phyloP scores from a whole-genome alignment of 441 rosid species.

The Omphalea diandra region DNA sequence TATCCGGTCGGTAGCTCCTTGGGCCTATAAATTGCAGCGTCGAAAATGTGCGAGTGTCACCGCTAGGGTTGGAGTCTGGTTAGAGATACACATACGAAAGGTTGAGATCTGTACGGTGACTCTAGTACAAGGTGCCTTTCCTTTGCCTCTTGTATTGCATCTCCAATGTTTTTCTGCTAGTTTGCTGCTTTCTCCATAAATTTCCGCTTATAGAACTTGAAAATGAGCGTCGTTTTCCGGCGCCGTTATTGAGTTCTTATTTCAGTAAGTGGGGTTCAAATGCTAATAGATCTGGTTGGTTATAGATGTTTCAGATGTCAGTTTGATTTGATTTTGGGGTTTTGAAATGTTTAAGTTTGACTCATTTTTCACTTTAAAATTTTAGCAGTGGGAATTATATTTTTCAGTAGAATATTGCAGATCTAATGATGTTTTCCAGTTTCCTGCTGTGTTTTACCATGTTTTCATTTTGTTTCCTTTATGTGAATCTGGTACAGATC shows the following conservation, averaged over 20 bases:
- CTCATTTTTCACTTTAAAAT: too few species aligned
- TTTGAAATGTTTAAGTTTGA: too few species aligned
- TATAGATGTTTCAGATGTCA: not conserved
- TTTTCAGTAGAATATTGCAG: conserved; percentile 9
- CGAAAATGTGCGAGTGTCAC: not conserved
- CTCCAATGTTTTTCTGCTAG: not conserved
- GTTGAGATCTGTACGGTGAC: conserved; percentile 23
- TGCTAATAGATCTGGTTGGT: conserved; percentile 30
- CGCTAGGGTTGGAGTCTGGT: conserved; percentile 23
- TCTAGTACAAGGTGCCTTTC: conserved; percentile 19
- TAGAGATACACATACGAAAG: not conserved
- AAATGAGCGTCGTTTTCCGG: not conserved
- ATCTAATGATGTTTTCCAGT: conserved; percentile 23
- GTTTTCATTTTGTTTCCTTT: not conserved
- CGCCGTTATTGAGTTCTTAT: not conserved
- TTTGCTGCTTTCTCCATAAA: not conserved
- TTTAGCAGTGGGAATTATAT: too few species aligned
- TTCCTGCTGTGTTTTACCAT: not conserved
- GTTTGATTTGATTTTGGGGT: not conserved
- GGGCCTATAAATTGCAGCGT: conserved; percentile 35
- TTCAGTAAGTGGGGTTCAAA: not conserved
- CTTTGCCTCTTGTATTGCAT: not conserved
- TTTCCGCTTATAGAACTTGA: not conserved
- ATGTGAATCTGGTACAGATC: conserved; percentile 1
- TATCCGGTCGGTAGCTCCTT: conserved; percentile 21